phyloP scores from a whole-genome alignment of 306 rosid genomes.

The Quercus agrifolia region DNA sequence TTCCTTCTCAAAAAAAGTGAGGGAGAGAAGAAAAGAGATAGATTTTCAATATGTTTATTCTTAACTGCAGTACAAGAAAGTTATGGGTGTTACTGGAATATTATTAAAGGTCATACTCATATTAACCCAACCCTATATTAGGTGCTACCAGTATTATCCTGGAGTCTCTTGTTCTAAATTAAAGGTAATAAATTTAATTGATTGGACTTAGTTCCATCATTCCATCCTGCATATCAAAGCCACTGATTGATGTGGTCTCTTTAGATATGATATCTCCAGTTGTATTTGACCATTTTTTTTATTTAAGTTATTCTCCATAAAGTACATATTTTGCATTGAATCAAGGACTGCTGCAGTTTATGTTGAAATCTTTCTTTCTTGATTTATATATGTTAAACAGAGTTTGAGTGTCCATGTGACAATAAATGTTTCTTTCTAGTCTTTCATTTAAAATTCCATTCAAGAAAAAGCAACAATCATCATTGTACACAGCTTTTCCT shows the following conservation, averaged over 20 bases:
- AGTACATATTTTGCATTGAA: background rate
- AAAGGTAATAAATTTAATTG: background rate
- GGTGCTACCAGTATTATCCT: background rate
- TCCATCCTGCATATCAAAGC: background rate
- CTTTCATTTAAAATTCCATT: background rate
- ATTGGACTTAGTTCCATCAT: background rate
- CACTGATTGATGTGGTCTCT: background rate
- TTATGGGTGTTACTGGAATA: background rate
- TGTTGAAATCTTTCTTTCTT: background rate
- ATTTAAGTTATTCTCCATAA: background rate
- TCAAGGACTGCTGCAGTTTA: background rate
- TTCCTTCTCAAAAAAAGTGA: constrained; percentile 17
- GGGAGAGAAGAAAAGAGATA: constrained; percentile 1
- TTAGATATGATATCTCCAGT: background rate
- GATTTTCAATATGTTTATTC: background rate
- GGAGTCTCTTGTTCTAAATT: background rate
- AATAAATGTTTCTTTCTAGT: background rate
- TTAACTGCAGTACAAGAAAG: constrained; percentile 11
- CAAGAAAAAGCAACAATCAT: background rate
- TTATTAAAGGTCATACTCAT: background rate
- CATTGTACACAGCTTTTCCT: background rate
- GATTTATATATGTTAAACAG: background rate
- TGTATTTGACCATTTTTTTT: background rate
- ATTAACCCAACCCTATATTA: background rate
- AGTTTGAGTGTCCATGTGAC: background rate